Evolutionary conservation across 768 basidiomycete species (phyloP).

Genomic region (Inosperma sp.): DNA sequence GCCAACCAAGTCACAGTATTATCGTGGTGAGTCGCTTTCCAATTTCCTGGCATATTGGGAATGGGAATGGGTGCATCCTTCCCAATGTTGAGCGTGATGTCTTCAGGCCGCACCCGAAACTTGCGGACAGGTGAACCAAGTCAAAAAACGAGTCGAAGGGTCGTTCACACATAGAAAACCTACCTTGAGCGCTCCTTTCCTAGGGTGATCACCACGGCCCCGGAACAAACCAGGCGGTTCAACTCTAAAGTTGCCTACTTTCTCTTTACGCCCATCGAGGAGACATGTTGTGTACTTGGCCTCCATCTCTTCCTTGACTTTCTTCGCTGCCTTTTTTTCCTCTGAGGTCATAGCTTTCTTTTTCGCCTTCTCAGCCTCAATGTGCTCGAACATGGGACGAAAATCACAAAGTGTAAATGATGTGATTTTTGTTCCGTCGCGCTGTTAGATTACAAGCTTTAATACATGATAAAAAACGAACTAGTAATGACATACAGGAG

Average conservation of each 20-base stretch:
- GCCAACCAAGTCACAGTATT: constrained; percentile 99
- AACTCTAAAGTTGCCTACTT: constrained; percentile 95
- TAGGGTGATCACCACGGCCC: constrained; percentile 97
- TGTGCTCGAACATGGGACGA: constrained; percentile 88
- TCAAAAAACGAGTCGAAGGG: neutral
- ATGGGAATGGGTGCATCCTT: constrained; percentile 65
- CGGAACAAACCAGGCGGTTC: constrained; percentile 99
- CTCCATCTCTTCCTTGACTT: constrained; percentile 77
- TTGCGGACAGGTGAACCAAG: constrained; percentile 27
- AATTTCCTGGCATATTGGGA: constrained; percentile 90
- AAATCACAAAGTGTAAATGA: constrained; percentile 86
- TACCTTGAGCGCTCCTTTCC: constrained; percentile 94
- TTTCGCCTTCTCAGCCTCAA: constrained; percentile 88
- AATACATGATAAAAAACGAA: neutral
- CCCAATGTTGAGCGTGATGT: constrained; percentile 94
- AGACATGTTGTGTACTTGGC: constrained; percentile 78
- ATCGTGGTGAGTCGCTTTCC: constrained; percentile 87
- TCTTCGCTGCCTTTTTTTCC: constrained; percentile 91
- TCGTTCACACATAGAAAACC: constrained; percentile 16
- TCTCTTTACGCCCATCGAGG: constrained; percentile 97
- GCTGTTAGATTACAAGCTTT: constrained; percentile 35
- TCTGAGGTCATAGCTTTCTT: constrained; percentile 81
- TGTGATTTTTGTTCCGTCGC: constrained; percentile 68
- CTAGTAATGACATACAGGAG: constrained; percentile 59
- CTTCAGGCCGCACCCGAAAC: constrained; percentile 88